Base-by-base conservation (phyloP, 768 basidiomycete genomes). In the Rhodotorula kratochvilovae region DNA sequence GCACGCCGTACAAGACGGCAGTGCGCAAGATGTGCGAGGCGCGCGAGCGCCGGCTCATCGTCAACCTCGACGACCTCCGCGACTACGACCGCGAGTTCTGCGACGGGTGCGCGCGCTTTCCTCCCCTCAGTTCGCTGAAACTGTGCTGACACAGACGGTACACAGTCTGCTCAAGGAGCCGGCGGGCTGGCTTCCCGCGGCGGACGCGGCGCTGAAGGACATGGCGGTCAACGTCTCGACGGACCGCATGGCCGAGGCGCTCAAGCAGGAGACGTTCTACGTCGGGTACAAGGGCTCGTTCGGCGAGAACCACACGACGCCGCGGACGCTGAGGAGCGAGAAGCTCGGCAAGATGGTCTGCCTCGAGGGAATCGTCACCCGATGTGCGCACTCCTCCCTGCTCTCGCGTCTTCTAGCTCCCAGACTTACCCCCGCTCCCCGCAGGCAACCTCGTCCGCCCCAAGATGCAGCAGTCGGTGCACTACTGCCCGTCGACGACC, bases 301-400 rank as follows among this genome's bases (percentile, higher is more conserved):
- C 80, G 96, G 96, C 56, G 95, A 97, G 81, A 91, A 98, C 81
- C 94, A 97, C 81, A 90, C 94, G 80, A 97, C 90, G 81, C 96
- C 96, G 58, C 85, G 96, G 15, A 92, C 92, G 27, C 85, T 99
- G 61, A 86, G 88, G 67, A 90, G 92, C 42, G 85, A 86, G 71
- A 89, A 98, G 80, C 86, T 99, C 29, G 91, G 92, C 60, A 92
- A 89, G 81, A 92, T 98, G 92, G 91, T 98, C 78, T 93, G 90
- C 45, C 81, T 99, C 45, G 96, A 99, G 82, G 96, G 95, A 50
- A 99, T 99, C 79, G 92, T 99, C 72, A 98, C 95, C 7, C 87
- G 96, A 68, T 99, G 96, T 83, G 61, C 70, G 82, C 78, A 36
- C 33, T 19, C 33, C 13, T 5, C 23, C 19, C 3, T 33, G 27